Evolutionary conservation across 257 asterid genomes (phyloP).

Genomic region (Solanum neorickii): DNA sequence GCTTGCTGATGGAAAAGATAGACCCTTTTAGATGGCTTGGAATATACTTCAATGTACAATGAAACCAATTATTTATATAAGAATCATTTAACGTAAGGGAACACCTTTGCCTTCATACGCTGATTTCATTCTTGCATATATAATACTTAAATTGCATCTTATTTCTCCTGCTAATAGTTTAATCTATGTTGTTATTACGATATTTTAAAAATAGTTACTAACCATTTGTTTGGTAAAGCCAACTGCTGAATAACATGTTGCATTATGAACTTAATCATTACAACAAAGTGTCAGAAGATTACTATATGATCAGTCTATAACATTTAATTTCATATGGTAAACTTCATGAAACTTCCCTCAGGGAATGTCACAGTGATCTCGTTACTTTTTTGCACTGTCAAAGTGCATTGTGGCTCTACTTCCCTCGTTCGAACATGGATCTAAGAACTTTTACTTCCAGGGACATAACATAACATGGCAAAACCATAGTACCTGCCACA

Average conservation of each 20-base stretch:
- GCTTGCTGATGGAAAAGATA: constrained; percentile 14
- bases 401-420: constrained; percentile 1
- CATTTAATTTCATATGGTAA: not conserved
- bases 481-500: not conserved
- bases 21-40: constrained; percentile 9
- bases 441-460: not conserved
- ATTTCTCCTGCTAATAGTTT: not conserved
- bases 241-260: not conserved
- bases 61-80: not conserved
- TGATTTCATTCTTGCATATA: not conserved
- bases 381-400: constrained; percentile 5
- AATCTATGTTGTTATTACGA: no score
- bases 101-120: not conserved
- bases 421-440: not conserved
- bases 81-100: not conserved
- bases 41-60: constrained; percentile 14
- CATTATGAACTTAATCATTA: not conserved
- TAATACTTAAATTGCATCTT: not conserved
- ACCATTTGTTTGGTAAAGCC: not conserved
- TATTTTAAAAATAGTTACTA: not conserved
- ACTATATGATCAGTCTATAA: not conserved
- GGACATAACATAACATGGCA: not conserved
- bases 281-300: not conserved
- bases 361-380: not conserved
- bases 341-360: not conserved